phyloP scores from a whole-genome alignment of 768 basidiomycete genomes.

The Mycena chlorophos region DNA sequence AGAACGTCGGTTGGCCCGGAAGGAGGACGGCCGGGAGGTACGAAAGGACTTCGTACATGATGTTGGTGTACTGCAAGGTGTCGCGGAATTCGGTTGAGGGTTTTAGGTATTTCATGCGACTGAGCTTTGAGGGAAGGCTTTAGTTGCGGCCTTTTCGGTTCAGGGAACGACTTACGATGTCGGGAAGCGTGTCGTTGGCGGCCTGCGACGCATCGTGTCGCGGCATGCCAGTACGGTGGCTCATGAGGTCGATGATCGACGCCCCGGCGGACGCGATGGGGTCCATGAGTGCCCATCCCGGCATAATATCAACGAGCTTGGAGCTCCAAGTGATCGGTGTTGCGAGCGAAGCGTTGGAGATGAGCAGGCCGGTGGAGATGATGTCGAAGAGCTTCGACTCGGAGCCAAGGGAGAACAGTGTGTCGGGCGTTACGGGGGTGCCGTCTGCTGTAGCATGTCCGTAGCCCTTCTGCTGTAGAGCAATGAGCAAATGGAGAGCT shows the following conservation, averaged over 20 bases:
- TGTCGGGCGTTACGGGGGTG: conserved; percentile 19
- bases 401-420: conserved; percentile 24
- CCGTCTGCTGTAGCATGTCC: conserved; percentile 23
- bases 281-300: conserved; percentile 29
- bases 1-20: conserved; percentile 27
- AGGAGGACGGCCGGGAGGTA: conserved; percentile 30
- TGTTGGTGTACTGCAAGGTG: conserved; percentile 18
- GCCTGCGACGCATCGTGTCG: conserved; percentile 23
- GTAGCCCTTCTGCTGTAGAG: conserved; percentile 22
- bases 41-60: conserved; percentile 30
- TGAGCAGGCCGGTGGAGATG: conserved; percentile 27
- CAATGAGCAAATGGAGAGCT: not conserved
- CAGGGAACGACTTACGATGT: conserved; percentile 5
- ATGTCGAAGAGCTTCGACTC: conserved; percentile 31
- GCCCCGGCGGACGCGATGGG: conserved; percentile 22
- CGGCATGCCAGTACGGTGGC: conserved; percentile 30
- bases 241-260: conserved; percentile 29
- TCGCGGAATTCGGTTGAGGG: conserved; percentile 33
- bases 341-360: conserved; percentile 27
- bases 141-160: not conserved
- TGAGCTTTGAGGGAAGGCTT: conserved; percentile 1
- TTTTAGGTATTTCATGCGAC: conserved; percentile 26
- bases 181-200: conserved; percentile 10
- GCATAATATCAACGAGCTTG: conserved; percentile 26
- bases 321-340: conserved; percentile 26